Base-by-base conservation (phyloP, 768 basidiomycete genomes). In the Hortiboletus flavorubellus region DNA sequence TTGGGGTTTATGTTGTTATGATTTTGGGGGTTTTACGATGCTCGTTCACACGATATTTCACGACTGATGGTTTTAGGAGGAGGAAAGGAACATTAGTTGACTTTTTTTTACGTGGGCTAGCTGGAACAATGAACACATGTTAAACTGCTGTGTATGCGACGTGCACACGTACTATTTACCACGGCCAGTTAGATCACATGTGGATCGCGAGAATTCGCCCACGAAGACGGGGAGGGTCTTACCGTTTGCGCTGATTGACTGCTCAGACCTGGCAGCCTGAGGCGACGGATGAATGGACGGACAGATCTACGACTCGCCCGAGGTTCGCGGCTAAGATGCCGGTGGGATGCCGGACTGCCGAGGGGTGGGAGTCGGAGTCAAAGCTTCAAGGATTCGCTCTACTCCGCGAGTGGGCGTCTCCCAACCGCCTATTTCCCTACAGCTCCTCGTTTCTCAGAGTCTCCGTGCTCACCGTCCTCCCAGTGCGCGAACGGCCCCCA, bases 351-450 rank as follows among this genome's bases (percentile, higher is more conserved):
- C 68, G 68, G 38, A 48, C 43, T 62, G 61, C 64, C 64, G 60
- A 23, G 18, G 11, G 21, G 44, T 45, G 43, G 40, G 59, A 45
- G 59, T 66, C 69, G 69, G 68, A 71, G 68, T 69, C 59, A 11
- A 68, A 61, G 59, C 29, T 12, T 21, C 21, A 21, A 14, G 44
- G 18, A 34, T 44, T 55, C 60, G 64, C 71, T 73, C 69, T 51
- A 71, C 67, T 72, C 68, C 68, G 68, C 69, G 68, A 72, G 44
- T 67, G 60, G 51, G 64, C 67, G 57, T 66, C 63, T 73, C 59
- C 46, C 59, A 58, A 60, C 61, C 53, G 58, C 68, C 69, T 64
- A 64, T 65, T 26, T 69, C 69, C 59, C 49, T 59, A 34, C 59
- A 29, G 26, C 58, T 52, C 55, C 50, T 66, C 62, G 64, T 60